phyloP scores from a whole-genome alignment of 2,329 filamentous ascomycete species.

The Trichoderma asperellum region DNA sequence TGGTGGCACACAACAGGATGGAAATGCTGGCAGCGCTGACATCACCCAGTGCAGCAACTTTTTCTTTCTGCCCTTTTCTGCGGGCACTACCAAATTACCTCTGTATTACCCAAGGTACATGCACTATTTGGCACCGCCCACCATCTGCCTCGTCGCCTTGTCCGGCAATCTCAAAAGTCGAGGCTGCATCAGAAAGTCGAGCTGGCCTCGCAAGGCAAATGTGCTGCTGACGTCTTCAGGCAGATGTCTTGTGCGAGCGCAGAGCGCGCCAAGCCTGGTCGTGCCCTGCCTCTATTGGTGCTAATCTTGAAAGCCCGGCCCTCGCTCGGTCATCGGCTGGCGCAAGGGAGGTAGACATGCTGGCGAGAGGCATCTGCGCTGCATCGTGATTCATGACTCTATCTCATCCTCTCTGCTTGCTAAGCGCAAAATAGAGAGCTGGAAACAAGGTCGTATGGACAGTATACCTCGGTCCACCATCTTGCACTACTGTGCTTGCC shows the following conservation, averaged over 20 bases:
- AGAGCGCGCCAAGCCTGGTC: not conserved
- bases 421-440: not conserved
- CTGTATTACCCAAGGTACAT: not conserved
- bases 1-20: conserved; percentile 22
- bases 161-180: conserved; percentile 1
- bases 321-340: conserved; percentile 18
- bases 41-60: conserved; percentile 16
- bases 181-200: conserved; percentile 3
- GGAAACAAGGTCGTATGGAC: not conserved
- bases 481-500: not conserved
- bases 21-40: conserved; percentile 23
- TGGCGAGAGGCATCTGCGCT: not conserved
- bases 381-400: not conserved
- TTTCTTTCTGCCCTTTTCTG: not conserved
- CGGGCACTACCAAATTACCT: not conserved
- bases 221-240: conserved; percentile 16
- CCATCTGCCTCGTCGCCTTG: conserved; percentile 21
- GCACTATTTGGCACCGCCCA: not conserved
- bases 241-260: conserved; percentile 1
- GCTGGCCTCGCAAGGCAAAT: conserved; percentile 26
- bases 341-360: not conserved
- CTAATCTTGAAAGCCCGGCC: not conserved
- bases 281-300: not conserved
- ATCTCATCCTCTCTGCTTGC: not conserved
- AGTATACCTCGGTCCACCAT: not conserved